Conservation (phyloP, 306 rosid species). For the Echinosophora koreensis region DNA sequence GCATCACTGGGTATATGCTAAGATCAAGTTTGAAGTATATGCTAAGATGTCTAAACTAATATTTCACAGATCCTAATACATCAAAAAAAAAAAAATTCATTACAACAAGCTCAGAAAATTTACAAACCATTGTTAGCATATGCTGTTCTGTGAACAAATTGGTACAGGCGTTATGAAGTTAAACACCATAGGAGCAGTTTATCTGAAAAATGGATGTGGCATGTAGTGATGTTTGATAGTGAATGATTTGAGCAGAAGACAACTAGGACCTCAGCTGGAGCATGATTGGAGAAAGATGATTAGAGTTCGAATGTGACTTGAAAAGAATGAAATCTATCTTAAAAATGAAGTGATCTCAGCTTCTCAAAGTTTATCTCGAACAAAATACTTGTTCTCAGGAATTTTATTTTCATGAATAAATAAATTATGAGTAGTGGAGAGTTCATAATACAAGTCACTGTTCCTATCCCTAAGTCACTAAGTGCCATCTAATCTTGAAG, state of each 20-base stretch:
- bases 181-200: conserved; percentile 20
- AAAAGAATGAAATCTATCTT: conserved; percentile 14
- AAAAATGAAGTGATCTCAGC: neutral
- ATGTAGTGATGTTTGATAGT: neutral
- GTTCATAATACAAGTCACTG: neutral
- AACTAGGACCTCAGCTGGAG: neutral
- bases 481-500: neutral
- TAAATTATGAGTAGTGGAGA: neutral
- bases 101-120: conserved; percentile 20
- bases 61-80: neutral
- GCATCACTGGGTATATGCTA: neutral
- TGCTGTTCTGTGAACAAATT: neutral
- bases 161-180: conserved; percentile 12
- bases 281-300: conserved; percentile 10
- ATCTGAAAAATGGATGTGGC: conserved; percentile 17
- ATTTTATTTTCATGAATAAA: conserved; percentile 18
- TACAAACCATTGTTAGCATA: conserved; percentile 19
- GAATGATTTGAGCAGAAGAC: neutral
- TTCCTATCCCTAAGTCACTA: neutral
- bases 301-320: conserved; percentile 20
- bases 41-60: neutral
- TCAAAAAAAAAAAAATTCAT: no score
- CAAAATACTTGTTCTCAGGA: conserved; percentile 15
- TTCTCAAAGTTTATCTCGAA: conserved; percentile 16
- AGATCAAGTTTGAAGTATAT: conserved; percentile 16